Conservation (phyloP, 2,329 filamentous ascomycete genomes). For the Neofusicoccum cordaticola region DNA sequence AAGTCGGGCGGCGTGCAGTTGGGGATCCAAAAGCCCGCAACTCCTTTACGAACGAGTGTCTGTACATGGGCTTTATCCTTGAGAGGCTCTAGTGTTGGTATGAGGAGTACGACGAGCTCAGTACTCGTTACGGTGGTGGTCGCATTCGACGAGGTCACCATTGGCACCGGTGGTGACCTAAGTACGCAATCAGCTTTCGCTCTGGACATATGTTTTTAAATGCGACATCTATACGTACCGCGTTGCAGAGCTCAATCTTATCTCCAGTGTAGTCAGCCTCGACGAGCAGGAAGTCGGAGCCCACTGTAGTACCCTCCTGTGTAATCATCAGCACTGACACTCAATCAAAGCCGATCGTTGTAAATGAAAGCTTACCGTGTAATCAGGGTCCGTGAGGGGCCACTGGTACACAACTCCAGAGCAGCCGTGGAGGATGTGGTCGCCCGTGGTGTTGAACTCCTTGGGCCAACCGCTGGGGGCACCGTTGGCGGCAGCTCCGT, state of each 20-base stretch:
- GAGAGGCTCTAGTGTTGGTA: too few relatives aligned
- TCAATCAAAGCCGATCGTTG: too few relatives aligned
- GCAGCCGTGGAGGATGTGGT: not conserved
- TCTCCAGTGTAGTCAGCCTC: not conserved
- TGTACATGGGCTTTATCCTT: too few relatives aligned
- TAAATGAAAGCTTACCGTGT: not conserved
- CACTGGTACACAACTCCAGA: not conserved
- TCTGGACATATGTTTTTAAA: too few relatives aligned
- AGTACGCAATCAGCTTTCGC: not conserved
- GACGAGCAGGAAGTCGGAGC: not conserved
- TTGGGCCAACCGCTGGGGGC: constrained; percentile 23
- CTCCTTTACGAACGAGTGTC: too few relatives aligned
- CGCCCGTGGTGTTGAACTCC: not conserved
- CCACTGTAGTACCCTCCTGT: not conserved
- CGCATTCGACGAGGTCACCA: not conserved
- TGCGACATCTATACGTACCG: not conserved
- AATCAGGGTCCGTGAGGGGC: not conserved
- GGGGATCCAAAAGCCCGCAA: too few relatives aligned
- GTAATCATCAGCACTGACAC: not conserved
- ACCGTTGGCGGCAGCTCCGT: not conserved
- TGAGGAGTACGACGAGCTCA: not conserved
- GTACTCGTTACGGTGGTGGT: not conserved
- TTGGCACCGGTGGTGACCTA: not conserved
- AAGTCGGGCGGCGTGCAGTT: too few relatives aligned
- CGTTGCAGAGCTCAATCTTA: not conserved